Percentiles rank a stretch among this genome's conserved stretches.
Conservation (phyloP, 169 alveolate genomes). For the Plasmodium chabaudi region DNA sequence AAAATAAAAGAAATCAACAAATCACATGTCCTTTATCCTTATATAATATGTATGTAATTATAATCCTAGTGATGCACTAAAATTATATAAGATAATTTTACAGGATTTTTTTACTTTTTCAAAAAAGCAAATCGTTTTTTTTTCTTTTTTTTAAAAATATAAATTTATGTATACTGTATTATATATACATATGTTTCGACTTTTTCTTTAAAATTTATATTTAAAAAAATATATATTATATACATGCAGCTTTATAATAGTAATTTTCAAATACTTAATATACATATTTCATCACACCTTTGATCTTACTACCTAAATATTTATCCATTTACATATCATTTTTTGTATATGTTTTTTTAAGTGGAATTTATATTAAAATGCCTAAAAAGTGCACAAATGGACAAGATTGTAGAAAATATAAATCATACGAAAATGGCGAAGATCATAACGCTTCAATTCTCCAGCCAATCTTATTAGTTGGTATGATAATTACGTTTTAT, state of each 20-base stretch:
- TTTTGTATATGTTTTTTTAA: constrained; percentile 46
- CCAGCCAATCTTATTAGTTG: constrained; percentile 57
- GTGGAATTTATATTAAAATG: constrained; percentile 47
- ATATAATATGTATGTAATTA: too few relatives aligned
- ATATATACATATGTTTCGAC: too few relatives aligned
- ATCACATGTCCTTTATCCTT: too few relatives aligned
- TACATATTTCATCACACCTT: constrained; percentile 1
- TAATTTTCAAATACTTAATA: constrained; percentile 7
- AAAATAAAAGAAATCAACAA: too few relatives aligned
- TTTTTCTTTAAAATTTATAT: too few relatives aligned
- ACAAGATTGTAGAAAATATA: constrained; percentile 74
- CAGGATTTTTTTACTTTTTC: too few relatives aligned
- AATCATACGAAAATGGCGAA: constrained; percentile 65
- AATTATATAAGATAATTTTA: too few relatives aligned
- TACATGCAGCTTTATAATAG: not conserved
- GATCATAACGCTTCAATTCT: constrained; percentile 53
- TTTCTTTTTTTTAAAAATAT: too few relatives aligned
- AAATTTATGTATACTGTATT: too few relatives aligned
- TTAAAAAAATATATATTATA: too few relatives aligned
- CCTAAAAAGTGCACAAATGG: constrained; percentile 74
- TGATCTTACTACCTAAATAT: not conserved
- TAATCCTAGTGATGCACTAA: too few relatives aligned
- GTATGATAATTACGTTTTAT: constrained; percentile 63
- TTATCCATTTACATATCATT: not conserved
- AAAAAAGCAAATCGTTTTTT: too few relatives aligned